Conservation (phyloP, 176 grass and related monocot species). For the Secale cereale region DNA sequence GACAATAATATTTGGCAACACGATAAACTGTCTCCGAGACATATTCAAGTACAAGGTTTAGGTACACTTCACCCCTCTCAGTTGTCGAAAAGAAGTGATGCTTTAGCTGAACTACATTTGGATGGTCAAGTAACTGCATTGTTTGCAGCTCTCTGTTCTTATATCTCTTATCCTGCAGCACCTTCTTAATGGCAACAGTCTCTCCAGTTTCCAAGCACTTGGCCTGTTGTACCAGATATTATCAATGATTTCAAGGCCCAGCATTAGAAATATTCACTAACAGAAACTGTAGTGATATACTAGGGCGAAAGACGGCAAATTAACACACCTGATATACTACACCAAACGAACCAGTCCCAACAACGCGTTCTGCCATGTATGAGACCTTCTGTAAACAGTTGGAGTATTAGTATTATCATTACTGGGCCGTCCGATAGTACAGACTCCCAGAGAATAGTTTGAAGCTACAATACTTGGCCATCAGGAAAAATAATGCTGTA, state of each 20-base stretch:
- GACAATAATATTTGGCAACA: slow-evolving; percentile 71
- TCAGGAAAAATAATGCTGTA: background rate
- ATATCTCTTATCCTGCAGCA: slow-evolving; percentile 95
- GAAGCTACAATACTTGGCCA: background rate
- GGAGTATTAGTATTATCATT: slow-evolving; percentile 26
- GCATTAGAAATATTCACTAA: slow-evolving; percentile 7
- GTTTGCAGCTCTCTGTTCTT: slow-evolving; percentile 97
- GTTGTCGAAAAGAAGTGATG: slow-evolving; percentile 96
- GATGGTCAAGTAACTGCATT: slow-evolving; percentile 89
- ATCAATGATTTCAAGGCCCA: slow-evolving; percentile 18
- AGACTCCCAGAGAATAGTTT: background rate
- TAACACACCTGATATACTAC: slow-evolving; percentile 82
- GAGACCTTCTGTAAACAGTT: slow-evolving; percentile 82
- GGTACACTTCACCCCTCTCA: slow-evolving; percentile 87
- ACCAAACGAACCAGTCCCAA: slow-evolving; percentile 96
- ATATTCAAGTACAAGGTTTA: slow-evolving; percentile 92
- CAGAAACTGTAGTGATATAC: background rate
- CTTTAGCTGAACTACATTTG: slow-evolving; percentile 87
- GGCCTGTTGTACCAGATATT: slow-evolving; percentile 55
- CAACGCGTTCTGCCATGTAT: slow-evolving; percentile 90
- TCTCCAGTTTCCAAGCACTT: slow-evolving; percentile 89
- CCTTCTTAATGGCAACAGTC: slow-evolving; percentile 94
- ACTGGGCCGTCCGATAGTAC: background rate
- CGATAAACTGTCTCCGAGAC: slow-evolving; percentile 86
- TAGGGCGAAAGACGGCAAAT: slow-evolving; percentile 10